Evolutionary conservation across 495 filamentous ascomycete genomes (phyloP), one percentile per base, ranked within the genome.

Genomic region (Penicilliopsis zonata): DNA sequence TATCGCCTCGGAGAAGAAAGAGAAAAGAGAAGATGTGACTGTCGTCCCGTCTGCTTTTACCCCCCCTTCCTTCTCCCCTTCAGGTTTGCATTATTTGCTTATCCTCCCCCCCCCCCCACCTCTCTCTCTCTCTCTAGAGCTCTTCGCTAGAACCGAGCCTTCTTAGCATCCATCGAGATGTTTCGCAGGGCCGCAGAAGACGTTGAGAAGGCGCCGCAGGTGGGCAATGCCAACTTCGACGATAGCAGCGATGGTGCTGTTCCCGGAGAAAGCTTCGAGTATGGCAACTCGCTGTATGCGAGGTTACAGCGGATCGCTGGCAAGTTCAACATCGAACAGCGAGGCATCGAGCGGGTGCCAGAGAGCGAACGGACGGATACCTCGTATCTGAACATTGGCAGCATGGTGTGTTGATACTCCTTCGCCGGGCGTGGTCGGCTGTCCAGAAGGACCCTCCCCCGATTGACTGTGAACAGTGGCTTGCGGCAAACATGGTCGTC

Each of bases 401-500:
- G 78, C 28, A 71, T 88, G 76, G 82, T 86, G 68, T 43, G 68
- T 54, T 42, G 25, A 27, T n/a, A 12, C 4, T 27, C n/a, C 10
- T n/a, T 27, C 25, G n/a, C 25, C 14, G 5, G 4, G 4, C 25
- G 5, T 9, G 4, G 25, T 27, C n/a, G n/a, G 25, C 30, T 35
- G 27, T 40, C 30, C 30, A 30, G 35, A 22, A 33, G 31, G 35
- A 35, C 27, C 35, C 36, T 30, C 31, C 24, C 30, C 38, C 28
- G 32, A 47, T 49, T 55, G 42, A 55, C 52, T 41, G 38, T 32
- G 32, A 31, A 42, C 47, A 86, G 83, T 88, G 84, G 83, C 52
- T 86, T 31, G 78, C 82, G 1, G 78, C 80, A 38, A 88, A 88
- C 55, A 80, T 88, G 77, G 79, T 84, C 31, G 76, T 86, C 28